These are phyloP conservation scores for Ceratobasidium sp. DNA, from an alignment of 1,284 basidiomycete genomes.

Conservation along the genomic window DNA sequence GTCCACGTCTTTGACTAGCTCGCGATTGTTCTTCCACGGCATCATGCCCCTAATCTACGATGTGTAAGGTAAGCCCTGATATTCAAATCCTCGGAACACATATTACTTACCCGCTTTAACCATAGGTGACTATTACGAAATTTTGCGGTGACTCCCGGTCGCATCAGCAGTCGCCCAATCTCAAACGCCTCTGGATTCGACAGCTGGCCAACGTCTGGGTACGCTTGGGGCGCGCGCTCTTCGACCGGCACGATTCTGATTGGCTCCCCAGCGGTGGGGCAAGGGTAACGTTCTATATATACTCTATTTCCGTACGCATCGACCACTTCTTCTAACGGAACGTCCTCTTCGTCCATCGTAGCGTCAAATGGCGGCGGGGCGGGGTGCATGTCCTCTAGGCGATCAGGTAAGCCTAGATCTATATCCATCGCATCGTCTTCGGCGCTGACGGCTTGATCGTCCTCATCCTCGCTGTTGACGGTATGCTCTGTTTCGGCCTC, in stretches of 20 bases:
- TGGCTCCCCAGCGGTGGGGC: background rate
- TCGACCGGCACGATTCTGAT: too few species aligned
- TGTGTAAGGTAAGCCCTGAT: background rate
- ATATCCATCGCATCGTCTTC: too few species aligned
- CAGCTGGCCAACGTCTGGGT: background rate
- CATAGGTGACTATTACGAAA: background rate
- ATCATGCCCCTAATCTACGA: background rate
- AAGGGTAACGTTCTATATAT: background rate
- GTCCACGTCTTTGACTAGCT: slow-evolving; percentile 21
- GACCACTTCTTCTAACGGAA: too few species aligned
- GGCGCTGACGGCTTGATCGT: background rate
- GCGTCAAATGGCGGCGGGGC: too few species aligned
- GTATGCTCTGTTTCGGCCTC: background rate
- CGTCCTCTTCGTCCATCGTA: too few species aligned
- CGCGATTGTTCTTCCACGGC: slow-evolving; percentile 12
- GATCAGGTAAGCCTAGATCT: too few species aligned
- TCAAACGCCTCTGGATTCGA: background rate
- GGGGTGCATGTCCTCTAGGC: too few species aligned
- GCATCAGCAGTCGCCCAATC: background rate
- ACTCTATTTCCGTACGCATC: too few species aligned
- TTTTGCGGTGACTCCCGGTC: background rate
- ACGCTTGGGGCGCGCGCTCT: background rate
- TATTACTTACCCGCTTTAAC: slow-evolving; percentile 9
- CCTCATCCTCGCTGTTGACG: background rate
- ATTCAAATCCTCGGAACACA: background rate